Evolutionary conservation across 2,329 filamentous ascomycete genomes (phyloP).

Genomic region (Colletotrichum magnum): DNA sequence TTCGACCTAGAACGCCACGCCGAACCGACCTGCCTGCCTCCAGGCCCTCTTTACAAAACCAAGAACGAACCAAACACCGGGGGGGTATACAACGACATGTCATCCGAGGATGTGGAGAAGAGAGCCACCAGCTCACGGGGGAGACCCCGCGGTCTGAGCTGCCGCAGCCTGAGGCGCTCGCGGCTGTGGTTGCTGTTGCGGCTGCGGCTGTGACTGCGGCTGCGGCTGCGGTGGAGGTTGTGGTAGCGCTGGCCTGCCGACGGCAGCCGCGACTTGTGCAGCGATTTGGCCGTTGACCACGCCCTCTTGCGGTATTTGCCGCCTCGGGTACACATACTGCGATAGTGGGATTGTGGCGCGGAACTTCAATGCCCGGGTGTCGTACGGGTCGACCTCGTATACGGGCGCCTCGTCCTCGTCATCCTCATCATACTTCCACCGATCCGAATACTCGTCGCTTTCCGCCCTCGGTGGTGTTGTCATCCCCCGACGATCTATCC

Average conservation of each 20-base stretch:
- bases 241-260: slow-evolving; percentile 42
- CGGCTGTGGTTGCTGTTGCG: slow-evolving; percentile 44
- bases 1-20: slow-evolving; percentile 37
- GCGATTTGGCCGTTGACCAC: slow-evolving; percentile 40
- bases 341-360: slow-evolving; percentile 70
- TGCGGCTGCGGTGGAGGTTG: slow-evolving; percentile 39
- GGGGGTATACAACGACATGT: slow-evolving; percentile 39
- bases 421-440: slow-evolving; percentile 90
- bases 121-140: slow-evolving; percentile 26
- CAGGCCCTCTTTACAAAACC: slow-evolving; percentile 31
- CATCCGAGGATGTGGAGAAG: slow-evolving; percentile 37
- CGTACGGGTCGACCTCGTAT: slow-evolving; percentile 82
- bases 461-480: slow-evolving; percentile 64
- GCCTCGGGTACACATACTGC: slow-evolving; percentile 56
- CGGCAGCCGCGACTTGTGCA: slow-evolving; percentile 25
- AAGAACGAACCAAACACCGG: slow-evolving; percentile 39
- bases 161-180: slow-evolving; percentile 23
- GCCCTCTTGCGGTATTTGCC: slow-evolving; percentile 50
- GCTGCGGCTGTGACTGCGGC: slow-evolving; percentile 45
- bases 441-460: slow-evolving; percentile 67
- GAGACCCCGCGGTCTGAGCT: slow-evolving; percentile 21
- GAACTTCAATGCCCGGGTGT: slow-evolving; percentile 71
- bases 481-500: slow-evolving; percentile 87
- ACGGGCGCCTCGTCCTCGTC: slow-evolving; percentile 84
- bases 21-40: slow-evolving; percentile 33